phyloP scores from a whole-genome alignment of 2,329 filamentous ascomycete genomes.

The Talaromyces sp. region DNA sequence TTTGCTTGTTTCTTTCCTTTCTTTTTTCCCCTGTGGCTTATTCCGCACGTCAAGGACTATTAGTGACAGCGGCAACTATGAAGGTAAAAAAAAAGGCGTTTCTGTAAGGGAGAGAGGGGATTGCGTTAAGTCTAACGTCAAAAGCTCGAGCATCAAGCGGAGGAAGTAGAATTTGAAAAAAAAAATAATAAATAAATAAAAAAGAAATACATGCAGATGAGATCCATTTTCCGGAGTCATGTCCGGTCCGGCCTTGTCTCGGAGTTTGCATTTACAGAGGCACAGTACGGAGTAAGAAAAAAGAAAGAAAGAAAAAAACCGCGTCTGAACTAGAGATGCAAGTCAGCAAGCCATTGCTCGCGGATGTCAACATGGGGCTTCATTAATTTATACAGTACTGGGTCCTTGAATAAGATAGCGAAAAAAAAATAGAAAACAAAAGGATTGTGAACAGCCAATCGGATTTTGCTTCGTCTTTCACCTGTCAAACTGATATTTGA shows the following conservation, averaged over 20 bases:
- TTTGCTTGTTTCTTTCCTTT: neutral
- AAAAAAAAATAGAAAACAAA: neutral
- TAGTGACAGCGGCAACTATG: neutral
- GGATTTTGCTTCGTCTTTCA: neutral
- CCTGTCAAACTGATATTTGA: neutral
- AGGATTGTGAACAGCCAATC: neutral
- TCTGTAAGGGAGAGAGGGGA: neutral
- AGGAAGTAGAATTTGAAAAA: neutral
- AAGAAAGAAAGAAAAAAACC: neutral
- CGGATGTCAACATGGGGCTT: neutral
- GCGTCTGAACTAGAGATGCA: neutral
- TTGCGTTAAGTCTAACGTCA: neutral
- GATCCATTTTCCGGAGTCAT: neutral
- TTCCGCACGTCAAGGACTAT: neutral
- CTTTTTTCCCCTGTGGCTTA: neutral
- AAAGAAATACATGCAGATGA: neutral
- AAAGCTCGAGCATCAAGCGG: too few relatives aligned
- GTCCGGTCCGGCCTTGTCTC: too few relatives aligned
- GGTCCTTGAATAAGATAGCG: neutral
- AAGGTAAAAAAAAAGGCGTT: neutral
- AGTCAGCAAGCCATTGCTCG: neutral
- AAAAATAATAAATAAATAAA: neutral
- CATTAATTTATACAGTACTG: neutral
- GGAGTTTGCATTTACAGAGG: neutral
- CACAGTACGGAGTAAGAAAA: too few relatives aligned